A percentile compares a stretch with the other conserved stretches of the same genome.
Conservation (phyloP, 768 basidiomycete genomes). For the Candolleomyces aberdarensis region DNA sequence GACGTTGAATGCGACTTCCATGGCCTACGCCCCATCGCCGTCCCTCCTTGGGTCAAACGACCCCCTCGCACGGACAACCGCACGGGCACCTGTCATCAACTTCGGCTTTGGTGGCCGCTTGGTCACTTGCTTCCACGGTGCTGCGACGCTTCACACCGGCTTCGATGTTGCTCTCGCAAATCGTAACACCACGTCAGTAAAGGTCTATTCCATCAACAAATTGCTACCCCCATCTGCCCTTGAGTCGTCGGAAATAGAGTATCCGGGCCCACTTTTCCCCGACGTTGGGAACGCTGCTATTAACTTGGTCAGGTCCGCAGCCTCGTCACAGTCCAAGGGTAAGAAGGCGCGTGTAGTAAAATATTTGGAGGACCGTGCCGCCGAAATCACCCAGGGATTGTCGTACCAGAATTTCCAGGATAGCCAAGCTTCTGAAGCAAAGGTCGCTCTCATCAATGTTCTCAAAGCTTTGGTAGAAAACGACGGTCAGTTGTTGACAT, state of each 20-base stretch:
- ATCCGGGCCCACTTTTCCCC: constrained; percentile 85
- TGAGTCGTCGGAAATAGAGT: constrained; percentile 51
- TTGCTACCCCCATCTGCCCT: constrained; percentile 67
- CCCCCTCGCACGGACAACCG: constrained; percentile 69
- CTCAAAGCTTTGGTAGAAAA: constrained; percentile 82
- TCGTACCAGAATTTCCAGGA: constrained; percentile 61
- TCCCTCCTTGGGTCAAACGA: constrained; percentile 82
- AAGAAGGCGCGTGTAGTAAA: constrained; percentile 78
- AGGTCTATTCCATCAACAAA: constrained; percentile 64
- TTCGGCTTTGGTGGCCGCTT: constrained; percentile 95
- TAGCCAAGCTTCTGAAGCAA: constrained; percentile 67
- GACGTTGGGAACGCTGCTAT: constrained; percentile 67
- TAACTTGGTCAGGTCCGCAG: constrained; percentile 69
- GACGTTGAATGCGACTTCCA: constrained; percentile 7
- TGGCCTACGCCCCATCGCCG: constrained; percentile 78
- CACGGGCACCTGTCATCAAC: constrained; percentile 73
- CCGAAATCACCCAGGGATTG: constrained; percentile 75
- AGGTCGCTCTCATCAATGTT: constrained; percentile 68
- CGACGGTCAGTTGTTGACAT: constrained; percentile 84
- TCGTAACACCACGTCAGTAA: constrained; percentile 65
- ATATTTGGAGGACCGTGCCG: constrained; percentile 73
- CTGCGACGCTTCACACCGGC: constrained; percentile 61
- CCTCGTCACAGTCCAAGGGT: constrained; percentile 63
- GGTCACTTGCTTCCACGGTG: constrained; percentile 83
- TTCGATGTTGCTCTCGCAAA: constrained; percentile 77